Conservation (phyloP, 495 filamentous ascomycete genomes). For the Neurospora tetrasperma region DNA sequence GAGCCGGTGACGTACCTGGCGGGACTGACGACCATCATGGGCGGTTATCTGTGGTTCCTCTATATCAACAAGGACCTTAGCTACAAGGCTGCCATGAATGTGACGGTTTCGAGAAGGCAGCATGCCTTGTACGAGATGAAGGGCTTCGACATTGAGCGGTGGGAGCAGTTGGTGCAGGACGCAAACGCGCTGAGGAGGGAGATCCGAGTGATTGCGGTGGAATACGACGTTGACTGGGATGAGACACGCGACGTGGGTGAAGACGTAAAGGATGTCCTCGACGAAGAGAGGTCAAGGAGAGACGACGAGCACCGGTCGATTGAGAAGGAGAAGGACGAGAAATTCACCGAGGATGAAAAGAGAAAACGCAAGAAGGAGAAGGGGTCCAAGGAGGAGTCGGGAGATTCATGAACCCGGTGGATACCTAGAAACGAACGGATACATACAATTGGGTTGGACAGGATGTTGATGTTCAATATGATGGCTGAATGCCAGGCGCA, state of each 20-base stretch:
- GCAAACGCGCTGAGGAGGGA: constrained; percentile 70
- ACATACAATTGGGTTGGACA: not conserved
- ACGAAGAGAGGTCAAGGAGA: constrained; percentile 44
- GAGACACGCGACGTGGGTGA: constrained; percentile 67
- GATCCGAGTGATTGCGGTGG: constrained; percentile 69
- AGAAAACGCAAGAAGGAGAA: constrained; percentile 25
- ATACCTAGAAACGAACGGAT: not conserved
- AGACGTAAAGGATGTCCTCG: constrained; percentile 59
- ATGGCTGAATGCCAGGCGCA: not conserved
- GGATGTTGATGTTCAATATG: not conserved
- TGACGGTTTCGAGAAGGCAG: constrained; percentile 72
- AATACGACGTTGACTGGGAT: constrained; percentile 95
- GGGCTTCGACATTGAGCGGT: constrained; percentile 65
- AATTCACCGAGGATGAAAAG: constrained; percentile 37
- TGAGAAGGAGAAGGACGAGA: constrained; percentile 36
- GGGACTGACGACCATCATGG: constrained; percentile 72
- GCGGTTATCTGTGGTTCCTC: constrained; percentile 87
- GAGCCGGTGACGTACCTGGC: constrained; percentile 86
- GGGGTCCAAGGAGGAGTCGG: not conserved
- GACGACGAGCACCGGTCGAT: constrained; percentile 16
- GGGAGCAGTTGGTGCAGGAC: constrained; percentile 72
- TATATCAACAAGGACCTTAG: constrained; percentile 85
- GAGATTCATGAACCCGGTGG: not conserved
- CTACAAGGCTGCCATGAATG: constrained; percentile 74
- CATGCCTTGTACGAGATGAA: constrained; percentile 61